phyloP scores from a whole-genome alignment of 768 basidiomycete genomes.

The Podaxis mareebaensis region DNA sequence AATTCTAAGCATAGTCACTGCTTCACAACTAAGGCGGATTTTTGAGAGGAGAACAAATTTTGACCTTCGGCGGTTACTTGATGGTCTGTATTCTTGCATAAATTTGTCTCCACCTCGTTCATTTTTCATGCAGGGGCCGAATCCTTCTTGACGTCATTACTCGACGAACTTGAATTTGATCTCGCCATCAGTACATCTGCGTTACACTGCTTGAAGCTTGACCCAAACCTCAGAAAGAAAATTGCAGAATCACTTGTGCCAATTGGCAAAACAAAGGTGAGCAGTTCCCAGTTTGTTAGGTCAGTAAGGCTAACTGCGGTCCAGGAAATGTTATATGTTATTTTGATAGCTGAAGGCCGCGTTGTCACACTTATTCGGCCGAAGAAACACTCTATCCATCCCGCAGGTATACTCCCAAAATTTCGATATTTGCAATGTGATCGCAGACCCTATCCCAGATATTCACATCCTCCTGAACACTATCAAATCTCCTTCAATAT shows the following conservation, averaged over 20 bases:
- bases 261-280: conserved; percentile 75
- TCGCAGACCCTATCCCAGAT: conserved; percentile 43
- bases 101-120: not conserved
- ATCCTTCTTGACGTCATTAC: conserved; percentile 71
- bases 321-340: conserved; percentile 89
- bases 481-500: conserved; percentile 77
- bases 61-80: conserved; percentile 75
- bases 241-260: conserved; percentile 85
- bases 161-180: conserved; percentile 72
- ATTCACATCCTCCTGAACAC: conserved; percentile 94
- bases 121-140: conserved; percentile 63
- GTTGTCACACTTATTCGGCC: conserved; percentile 89
- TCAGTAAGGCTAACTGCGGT: not conserved
- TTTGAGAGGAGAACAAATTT: conserved; percentile 92
- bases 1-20: conserved; percentile 88
- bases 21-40: conserved; percentile 77
- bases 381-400: conserved; percentile 93
- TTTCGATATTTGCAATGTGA: not conserved
- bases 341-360: conserved; percentile 76
- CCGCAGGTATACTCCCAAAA: conserved; percentile 57
- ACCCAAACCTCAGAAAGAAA: conserved; percentile 64
- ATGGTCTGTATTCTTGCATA: conserved; percentile 41
- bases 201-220: conserved; percentile 77
- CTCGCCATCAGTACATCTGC: conserved; percentile 82
- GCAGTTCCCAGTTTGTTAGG: conserved; percentile 16